Conservation (phyloP, 805 yeast species). For the Isabelozyma pseudorhagii region DNA sequence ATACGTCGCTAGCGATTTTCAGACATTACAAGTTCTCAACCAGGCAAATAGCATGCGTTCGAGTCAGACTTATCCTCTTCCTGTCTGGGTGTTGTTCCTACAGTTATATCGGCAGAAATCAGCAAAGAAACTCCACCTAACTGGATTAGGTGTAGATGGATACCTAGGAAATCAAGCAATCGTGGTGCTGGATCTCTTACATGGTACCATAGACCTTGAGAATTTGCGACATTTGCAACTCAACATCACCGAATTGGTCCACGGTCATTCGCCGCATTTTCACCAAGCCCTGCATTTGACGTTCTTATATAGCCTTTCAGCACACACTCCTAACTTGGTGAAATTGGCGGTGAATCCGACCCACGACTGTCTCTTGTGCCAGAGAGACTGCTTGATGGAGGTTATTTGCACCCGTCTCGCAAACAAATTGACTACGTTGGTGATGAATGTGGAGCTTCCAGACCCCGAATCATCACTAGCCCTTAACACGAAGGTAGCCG, state of each 20-base stretch:
- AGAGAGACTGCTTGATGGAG: slow-evolving; percentile 5
- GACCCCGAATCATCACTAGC: slow-evolving; percentile 5
- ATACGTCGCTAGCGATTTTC: slow-evolving; percentile 8
- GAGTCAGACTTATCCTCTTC: slow-evolving; percentile 1
- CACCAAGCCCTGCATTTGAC: slow-evolving; percentile 3
- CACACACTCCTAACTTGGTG: slow-evolving; percentile 5
- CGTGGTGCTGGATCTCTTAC: slow-evolving; percentile 5
- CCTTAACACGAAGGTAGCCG: slow-evolving; percentile 5
- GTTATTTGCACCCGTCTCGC: slow-evolving; percentile 4
- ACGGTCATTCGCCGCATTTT: slow-evolving; percentile 13
- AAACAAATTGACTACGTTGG: slow-evolving; percentile 7
- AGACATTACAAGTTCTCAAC: slow-evolving; percentile 13
- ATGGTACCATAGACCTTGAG: slow-evolving; percentile 10
- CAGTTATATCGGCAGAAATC: slow-evolving; percentile 1
- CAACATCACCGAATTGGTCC: slow-evolving; percentile 18
- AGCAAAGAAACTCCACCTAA: slow-evolving; percentile 4
- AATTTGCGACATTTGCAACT: slow-evolving; percentile 11
- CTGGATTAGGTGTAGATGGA: slow-evolving; percentile 19
- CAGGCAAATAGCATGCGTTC: slow-evolving; percentile 2
- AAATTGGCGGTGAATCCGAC: slow-evolving; percentile 13
- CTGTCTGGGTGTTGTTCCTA: slow-evolving; percentile 21
- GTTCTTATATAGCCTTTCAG: slow-evolving; percentile 8
- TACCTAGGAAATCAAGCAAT: slow-evolving; percentile 12
- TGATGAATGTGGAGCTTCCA: slow-evolving; percentile 11
- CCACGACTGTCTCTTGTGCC: slow-evolving; percentile 18